Base-by-base conservation (phyloP, 1,139 yeast genomes). In the Kurtzmaniella quercitrusa region DNA sequence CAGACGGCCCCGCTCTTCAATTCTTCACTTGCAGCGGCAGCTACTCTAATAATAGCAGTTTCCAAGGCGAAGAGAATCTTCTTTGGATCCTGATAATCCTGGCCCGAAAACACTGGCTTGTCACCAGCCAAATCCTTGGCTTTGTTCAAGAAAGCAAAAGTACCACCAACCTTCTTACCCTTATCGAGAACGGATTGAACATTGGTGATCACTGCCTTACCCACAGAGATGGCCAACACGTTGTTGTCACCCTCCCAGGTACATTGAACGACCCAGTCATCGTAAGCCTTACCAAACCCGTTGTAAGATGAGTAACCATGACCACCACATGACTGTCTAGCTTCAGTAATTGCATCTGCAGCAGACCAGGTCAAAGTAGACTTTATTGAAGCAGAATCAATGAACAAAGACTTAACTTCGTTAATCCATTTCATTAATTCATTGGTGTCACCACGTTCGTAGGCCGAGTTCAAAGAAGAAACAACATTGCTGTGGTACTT, bases 191-290 rank as follows among this genome's bases (percentile, higher is more conserved):
- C 58, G 8, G 48, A 48, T 33, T 50, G 48, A 39, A 57, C 60
- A 41, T 59, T 57, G 51, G 59, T 59, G 43, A 62, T 54, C 43
- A 63, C 47, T 14, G 66, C 62, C 57, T 62, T 63, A 41, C 66
- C 66, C 34, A 55, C 60, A 17, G 65, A 59, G 54, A 62, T 54
- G 37, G 58, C 66, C 54, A 63, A 56, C 37, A 63, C 65, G 29
- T 60, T 61, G 57, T 63, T 63, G 59, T 63, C 68, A 50, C 68
- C 68, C 50, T 63, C 68, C 68, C 68, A 63, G 27, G 68, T 63
- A 50, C 68, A 63, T 50, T 63, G 68, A 33, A 63, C 68, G 17
- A 59, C 66, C 68, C 68, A 63, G 53, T 63, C 68, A 47, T 59
- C 57, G 58, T 56, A 63, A 16, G 65, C 62, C 50, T 59, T 62